Evolutionary conservation across 2,329 filamentous ascomycete species (phyloP), one percentile per base, ranked within the genome.

Genomic region (Alternaria angustiovoidea): DNA sequence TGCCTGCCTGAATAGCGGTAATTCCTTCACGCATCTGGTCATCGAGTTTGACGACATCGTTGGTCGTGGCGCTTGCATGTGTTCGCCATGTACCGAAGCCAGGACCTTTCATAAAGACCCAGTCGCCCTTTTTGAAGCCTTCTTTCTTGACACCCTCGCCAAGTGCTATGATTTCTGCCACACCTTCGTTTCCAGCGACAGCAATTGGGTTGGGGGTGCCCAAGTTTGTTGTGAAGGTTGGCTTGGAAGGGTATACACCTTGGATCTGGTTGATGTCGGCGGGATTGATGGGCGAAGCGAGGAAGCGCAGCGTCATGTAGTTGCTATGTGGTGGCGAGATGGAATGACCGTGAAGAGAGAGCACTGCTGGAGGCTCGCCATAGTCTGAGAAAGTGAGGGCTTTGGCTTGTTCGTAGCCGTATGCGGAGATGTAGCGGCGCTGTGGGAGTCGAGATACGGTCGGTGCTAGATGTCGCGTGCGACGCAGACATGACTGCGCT

Each of bases 191-290:
- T 26, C 93, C 93, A 1, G 88, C 91, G 1, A 95, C 87, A 1
- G 92, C 92, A 7, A 91, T 87, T 2, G 94, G 93, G 24, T 88
- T 83, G 1, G 88, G 68, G 0, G 94, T 97, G 57, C 93, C 91
- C 55, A 99, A 87, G 1, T 87, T 80, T 6, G 88, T 89, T 18
- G 88, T 89, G 80, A 96, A 94, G 44, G 86, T 83, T 0, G 94
- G 93, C 76, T 93, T 93, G 46, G 89, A 89, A 63, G 94, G 94
- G 82, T 99, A 99, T 4, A 94, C 93, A 67, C 95, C 95, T 83
- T 99, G 95, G 73, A 99, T 92, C 73, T 94, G 94, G 84, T 99
- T 99, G 79, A 99, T 92, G 81, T 99, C 95, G 74, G 95, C 94
- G 24, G 95, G 95, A 82, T 99, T 99, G 79, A 99, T 92, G 58